Conservation (phyloP, 768 basidiomycete species). For the Exsudoporus frostii region DNA sequence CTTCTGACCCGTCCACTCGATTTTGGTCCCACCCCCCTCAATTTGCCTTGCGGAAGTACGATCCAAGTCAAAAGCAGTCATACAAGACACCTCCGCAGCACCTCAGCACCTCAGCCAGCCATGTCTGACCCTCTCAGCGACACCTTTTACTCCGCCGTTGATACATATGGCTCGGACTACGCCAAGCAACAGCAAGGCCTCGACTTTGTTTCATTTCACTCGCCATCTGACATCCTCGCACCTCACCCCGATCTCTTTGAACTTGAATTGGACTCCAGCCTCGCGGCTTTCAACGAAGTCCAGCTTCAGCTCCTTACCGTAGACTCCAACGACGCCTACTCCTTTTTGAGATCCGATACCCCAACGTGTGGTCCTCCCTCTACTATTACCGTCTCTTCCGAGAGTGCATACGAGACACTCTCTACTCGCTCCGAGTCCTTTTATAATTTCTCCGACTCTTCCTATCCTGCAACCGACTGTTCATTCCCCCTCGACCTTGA, state of each 20-base stretch:
- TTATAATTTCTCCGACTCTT: slow-evolving; percentile 61
- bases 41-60: slow-evolving; percentile 7
- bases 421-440: slow-evolving; percentile 68
- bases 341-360: slow-evolving; percentile 59
- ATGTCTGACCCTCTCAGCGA: slow-evolving; percentile 33
- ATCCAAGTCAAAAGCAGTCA: slow-evolving; percentile 20
- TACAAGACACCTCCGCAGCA: slow-evolving; percentile 25
- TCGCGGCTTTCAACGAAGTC: slow-evolving; percentile 63
- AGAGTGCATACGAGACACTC: slow-evolving; percentile 68
- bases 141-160: slow-evolving; percentile 32
- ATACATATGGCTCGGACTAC: slow-evolving; percentile 37
- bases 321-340: slow-evolving; percentile 62
- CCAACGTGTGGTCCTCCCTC: slow-evolving; percentile 72
- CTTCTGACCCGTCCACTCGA: slow-evolving; percentile 7
- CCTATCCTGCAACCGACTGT: slow-evolving; percentile 47
- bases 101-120: slow-evolving; percentile 11
- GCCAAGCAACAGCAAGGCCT: slow-evolving; percentile 43
- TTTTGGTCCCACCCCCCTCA: not conserved
- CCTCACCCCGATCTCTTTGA: slow-evolving; percentile 84
- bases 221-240: slow-evolving; percentile 66
- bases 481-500: slow-evolving; percentile 65
- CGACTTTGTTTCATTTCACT: slow-evolving; percentile 69
- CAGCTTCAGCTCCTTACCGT: slow-evolving; percentile 62
- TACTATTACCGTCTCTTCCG: slow-evolving; percentile 74
- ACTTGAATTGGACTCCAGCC: slow-evolving; percentile 70